Conservation (phyloP, 177 flowering plant species). For the Vitis hybrid region DNA sequence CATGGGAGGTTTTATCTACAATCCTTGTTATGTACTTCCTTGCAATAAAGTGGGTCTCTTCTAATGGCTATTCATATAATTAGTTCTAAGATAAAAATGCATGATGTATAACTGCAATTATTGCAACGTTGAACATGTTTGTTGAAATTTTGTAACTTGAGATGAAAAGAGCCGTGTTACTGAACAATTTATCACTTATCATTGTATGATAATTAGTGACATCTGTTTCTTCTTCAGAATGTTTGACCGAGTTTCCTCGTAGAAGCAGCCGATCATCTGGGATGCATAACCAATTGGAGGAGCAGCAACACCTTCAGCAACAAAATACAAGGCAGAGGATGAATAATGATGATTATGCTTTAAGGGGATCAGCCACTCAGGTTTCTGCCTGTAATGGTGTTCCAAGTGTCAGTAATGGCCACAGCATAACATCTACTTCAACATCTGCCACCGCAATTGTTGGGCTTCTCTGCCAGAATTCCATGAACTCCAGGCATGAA, state of each 20-base stretch:
- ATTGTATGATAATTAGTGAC: not conserved
- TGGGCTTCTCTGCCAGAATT: conserved; percentile 80
- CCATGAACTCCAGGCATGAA: conserved; percentile 64
- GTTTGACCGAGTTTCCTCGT: conserved; percentile 86
- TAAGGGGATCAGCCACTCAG: conserved; percentile 33
- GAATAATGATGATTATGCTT: conserved; percentile 31
- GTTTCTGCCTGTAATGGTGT: conserved; percentile 40
- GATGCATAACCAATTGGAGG: conserved; percentile 36
- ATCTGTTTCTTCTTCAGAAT: conserved; percentile 53
- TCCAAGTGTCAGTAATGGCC: conserved; percentile 39
- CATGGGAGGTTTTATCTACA: too few species aligned
- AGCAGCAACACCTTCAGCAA: conserved; percentile 22
- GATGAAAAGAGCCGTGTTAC: too few species aligned
- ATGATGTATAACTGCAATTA: too few species aligned
- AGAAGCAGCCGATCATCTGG: conserved; percentile 51
- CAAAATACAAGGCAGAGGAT: conserved; percentile 3
- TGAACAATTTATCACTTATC: too few species aligned
- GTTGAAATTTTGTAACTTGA: too few species aligned
- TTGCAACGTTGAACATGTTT: too few species aligned
- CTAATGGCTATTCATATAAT: too few species aligned
- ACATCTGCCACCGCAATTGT: conserved; percentile 45
- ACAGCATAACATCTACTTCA: conserved; percentile 30
- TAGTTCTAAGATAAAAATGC: too few species aligned
- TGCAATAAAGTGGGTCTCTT: too few species aligned
- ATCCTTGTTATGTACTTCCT: too few species aligned